Evolutionary conservation across 129 eudicot genomes (phyloP).

Genomic region (Flaveria linearis): DNA sequence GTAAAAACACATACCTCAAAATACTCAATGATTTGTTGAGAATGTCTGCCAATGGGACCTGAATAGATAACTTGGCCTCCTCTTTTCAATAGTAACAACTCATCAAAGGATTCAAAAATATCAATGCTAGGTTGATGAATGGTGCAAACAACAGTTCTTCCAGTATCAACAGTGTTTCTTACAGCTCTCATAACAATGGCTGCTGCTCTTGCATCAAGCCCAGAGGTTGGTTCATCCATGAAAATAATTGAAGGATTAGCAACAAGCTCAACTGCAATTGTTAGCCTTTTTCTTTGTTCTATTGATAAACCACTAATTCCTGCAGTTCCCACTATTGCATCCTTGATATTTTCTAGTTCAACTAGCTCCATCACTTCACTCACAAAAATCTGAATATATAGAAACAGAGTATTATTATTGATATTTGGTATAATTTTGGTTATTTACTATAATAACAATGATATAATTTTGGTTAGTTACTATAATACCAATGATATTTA

Average conservation of each 20-base stretch:
- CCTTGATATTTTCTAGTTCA: conserved; percentile 58
- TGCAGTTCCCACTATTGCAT: conserved; percentile 72
- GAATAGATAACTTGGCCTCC: conserved; percentile 82
- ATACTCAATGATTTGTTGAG: conserved; percentile 59
- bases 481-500: too few relatives aligned
- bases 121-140: conserved; percentile 93
- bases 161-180: conserved; percentile 88
- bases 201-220: conserved; percentile 97
- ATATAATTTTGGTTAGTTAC: neutral
- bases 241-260: conserved; percentile 89
- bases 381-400: conserved; percentile 48
- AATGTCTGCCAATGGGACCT: conserved; percentile 74
- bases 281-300: conserved; percentile 73
- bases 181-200: conserved; percentile 96
- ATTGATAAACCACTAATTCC: conserved; percentile 75
- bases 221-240: conserved; percentile 95
- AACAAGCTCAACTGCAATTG: conserved; percentile 88
- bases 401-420: too few relatives aligned
- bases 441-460: too few relatives aligned
- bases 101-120: conserved; percentile 91
- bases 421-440: neutral
- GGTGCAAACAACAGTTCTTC: conserved; percentile 90
- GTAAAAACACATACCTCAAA: conserved; percentile 51
- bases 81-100: conserved; percentile 75
- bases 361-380: conserved; percentile 70